phyloP scores from a whole-genome alignment of 2,329 filamentous ascomycete genomes.

The Rhynchosporium secalis region DNA sequence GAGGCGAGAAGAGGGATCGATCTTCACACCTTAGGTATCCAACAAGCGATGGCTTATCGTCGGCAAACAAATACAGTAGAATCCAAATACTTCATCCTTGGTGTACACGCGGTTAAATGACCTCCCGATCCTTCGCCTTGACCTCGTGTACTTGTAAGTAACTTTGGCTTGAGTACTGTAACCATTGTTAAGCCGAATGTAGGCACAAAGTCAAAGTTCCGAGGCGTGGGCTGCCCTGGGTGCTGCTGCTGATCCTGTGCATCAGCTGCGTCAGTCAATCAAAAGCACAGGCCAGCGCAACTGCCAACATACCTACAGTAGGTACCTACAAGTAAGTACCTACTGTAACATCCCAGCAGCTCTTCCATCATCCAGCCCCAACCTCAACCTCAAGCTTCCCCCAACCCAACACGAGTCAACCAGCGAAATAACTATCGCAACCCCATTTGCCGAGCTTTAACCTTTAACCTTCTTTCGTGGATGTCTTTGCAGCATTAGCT shows the following conservation, averaged over 20 bases:
- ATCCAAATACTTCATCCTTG: too few species aligned
- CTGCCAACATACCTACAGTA: not conserved
- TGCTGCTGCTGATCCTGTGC: not conserved
- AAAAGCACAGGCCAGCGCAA: not conserved
- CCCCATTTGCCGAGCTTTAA: not conserved
- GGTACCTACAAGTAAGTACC: too few species aligned
- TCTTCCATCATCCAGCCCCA: not conserved
- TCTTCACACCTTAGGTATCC: too few species aligned
- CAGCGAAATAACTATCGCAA: not conserved
- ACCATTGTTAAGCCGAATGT: constrained; percentile 11
- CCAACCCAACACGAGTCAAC: constrained; percentile 22
- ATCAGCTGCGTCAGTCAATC: constrained; percentile 11
- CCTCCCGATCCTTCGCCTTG: not conserved
- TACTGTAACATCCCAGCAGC: too few species aligned
- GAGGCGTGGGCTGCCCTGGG: too few species aligned
- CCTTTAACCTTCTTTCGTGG: constrained; percentile 12
- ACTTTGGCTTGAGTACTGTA: not conserved
- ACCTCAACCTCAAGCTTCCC: constrained; percentile 11
- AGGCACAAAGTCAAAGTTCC: not conserved
- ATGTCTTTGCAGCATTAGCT: constrained; percentile 14
- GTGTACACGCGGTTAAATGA: constrained; percentile 7
- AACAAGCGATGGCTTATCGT: not conserved
- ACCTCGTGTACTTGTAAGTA: too few species aligned
- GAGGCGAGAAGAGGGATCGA: too few species aligned
- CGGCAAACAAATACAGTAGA: not conserved